Conservation (phyloP, 2,329 filamentous ascomycete species). For the Orbilia ellipsospora region DNA sequence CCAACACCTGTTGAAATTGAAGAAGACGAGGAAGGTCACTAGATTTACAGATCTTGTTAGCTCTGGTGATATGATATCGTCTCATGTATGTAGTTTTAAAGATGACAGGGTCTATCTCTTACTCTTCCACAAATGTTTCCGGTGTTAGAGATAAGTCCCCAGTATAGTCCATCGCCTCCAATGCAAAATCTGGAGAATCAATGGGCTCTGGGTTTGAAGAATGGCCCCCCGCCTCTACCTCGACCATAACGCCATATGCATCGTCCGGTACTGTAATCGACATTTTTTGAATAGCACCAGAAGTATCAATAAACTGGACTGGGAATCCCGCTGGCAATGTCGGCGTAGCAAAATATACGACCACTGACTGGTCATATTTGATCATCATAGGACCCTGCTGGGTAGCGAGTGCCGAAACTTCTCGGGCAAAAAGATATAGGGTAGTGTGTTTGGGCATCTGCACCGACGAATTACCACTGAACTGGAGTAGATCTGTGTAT, state of each 20-base stretch:
- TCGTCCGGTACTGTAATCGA: constrained; percentile 25
- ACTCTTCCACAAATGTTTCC: constrained; percentile 51
- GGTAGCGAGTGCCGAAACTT: constrained; percentile 23
- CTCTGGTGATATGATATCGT: neutral
- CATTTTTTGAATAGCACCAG: constrained; percentile 22
- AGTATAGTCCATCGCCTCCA: constrained; percentile 49
- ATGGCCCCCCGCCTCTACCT: constrained; percentile 17
- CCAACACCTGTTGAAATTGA: constrained; percentile 51
- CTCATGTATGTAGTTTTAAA: no score
- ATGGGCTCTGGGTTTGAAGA: constrained; percentile 12
- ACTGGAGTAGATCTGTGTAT: constrained; percentile 42
- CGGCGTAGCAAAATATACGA: constrained; percentile 47
- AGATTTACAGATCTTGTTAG: neutral
- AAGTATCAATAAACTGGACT: constrained; percentile 35
- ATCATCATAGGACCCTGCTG: constrained; percentile 41
- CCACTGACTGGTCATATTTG: constrained; percentile 42
- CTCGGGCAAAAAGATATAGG: constrained; percentile 41
- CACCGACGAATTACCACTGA: constrained; percentile 16
- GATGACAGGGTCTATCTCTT: neutral
- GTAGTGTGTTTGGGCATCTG: constrained; percentile 40
- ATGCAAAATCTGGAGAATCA: constrained; percentile 27
- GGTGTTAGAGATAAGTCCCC: constrained; percentile 41
- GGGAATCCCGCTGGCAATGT: constrained; percentile 28
- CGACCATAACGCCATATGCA: constrained; percentile 30
- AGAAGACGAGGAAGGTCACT: constrained; percentile 51